These are phyloP conservation scores for Cutaneotrichosporon mucoides DNA, from an alignment of 1,284 basidiomycete species.

Conservation along the genomic window DNA sequence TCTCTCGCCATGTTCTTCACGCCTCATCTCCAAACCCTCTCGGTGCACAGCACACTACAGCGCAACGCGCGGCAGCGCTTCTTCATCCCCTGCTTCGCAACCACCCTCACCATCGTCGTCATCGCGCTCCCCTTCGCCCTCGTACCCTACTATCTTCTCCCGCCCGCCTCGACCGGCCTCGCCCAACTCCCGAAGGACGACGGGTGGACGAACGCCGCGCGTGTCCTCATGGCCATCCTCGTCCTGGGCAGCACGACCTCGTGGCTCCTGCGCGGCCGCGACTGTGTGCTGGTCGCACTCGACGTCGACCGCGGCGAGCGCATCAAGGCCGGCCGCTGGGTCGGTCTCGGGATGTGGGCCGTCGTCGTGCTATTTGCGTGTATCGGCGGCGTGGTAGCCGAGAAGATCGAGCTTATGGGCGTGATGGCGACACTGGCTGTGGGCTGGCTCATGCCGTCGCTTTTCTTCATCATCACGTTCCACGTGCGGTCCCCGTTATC, in stretches of 20 bases:
- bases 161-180: conserved; percentile 31
- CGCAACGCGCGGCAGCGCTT: conserved; percentile 39
- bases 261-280: conserved; percentile 46
- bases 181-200: conserved; percentile 37
- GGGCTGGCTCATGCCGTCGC: conserved; percentile 48
- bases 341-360: conserved; percentile 42
- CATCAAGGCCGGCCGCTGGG: conserved; percentile 39
- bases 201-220: conserved; percentile 46
- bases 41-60: conserved; percentile 41
- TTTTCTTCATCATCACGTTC: conserved; percentile 52
- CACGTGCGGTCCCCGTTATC: conserved; percentile 49
- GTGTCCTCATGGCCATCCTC: conserved; percentile 39
- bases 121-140: conserved; percentile 46
- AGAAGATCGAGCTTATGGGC: conserved; percentile 45
- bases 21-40: conserved; percentile 47
- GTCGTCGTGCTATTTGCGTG: conserved; percentile 35
- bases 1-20: conserved; percentile 46
- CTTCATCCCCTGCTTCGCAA: conserved; percentile 40
- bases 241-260: conserved; percentile 36
- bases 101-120: conserved; percentile 34
- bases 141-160: conserved; percentile 49
- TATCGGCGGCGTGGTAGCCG: conserved; percentile 39
- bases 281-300: conserved; percentile 37
- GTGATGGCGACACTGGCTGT: conserved; percentile 42
- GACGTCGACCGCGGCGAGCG: conserved; percentile 40